Conservation (phyloP, 2,329 filamentous ascomycete genomes). For the Penicillium palitans region DNA sequence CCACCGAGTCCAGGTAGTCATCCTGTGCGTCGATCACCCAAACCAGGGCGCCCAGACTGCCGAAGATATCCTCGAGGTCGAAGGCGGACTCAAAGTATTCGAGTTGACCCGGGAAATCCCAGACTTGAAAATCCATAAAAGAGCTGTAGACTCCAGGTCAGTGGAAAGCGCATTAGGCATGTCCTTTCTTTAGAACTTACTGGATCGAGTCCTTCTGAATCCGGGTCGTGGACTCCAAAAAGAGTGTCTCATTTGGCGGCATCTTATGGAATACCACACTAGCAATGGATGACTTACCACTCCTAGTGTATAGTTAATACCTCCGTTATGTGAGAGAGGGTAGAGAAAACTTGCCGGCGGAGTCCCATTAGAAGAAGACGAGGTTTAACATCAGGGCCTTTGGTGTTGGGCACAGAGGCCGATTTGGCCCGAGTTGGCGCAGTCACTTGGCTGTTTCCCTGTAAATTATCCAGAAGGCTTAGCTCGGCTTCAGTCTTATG, state of each 20-base stretch:
- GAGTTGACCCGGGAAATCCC: conserved; percentile 94
- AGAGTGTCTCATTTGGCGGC: conserved; percentile 91
- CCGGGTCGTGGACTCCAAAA: conserved; percentile 88
- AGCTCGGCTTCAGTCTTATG: conserved; percentile 36
- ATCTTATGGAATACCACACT: conserved; percentile 99
- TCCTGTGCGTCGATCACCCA: conserved; percentile 99
- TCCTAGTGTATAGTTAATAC: conserved; percentile 57
- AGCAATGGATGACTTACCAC: conserved; percentile 96
- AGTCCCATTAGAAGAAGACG: conserved; percentile 92
- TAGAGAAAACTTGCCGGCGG: conserved; percentile 65
- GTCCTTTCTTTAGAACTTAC: conserved; percentile 56
- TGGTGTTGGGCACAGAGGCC: conserved; percentile 36
- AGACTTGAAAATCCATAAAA: conserved; percentile 99
- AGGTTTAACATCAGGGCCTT: conserved; percentile 67
- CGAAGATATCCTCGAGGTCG: conserved; percentile 90
- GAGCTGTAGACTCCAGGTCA: conserved; percentile 58
- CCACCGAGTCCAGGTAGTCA: conserved; percentile 90
- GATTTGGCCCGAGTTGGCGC: conserved; percentile 30
- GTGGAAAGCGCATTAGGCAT: not conserved
- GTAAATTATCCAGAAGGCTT: conserved; percentile 37
- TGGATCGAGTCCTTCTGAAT: conserved; percentile 96
- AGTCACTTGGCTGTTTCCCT: conserved; percentile 32
- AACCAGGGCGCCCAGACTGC: conserved; percentile 88
- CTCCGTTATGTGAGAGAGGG: not conserved
- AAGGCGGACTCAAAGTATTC: conserved; percentile 88